A percentile compares a stretch with the other conserved stretches of the same genome.
phyloP scores from a whole-genome alignment of 129 eudicot genomes.

The Lactuca sativa region DNA sequence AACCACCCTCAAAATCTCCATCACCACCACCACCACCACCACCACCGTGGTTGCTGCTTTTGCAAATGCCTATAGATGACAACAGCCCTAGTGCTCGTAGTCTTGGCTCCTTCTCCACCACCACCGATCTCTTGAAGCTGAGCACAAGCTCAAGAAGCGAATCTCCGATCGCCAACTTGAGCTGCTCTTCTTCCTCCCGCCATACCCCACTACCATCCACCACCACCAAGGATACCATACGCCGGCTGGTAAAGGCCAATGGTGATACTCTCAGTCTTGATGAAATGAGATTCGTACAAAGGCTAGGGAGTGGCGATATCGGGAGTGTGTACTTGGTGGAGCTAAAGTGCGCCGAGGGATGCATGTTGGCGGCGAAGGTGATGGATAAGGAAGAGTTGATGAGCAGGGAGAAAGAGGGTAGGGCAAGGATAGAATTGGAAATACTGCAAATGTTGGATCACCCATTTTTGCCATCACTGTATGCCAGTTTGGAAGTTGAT shows the following conservation, averaged over 20 bases:
- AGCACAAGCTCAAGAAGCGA: conserved; percentile 45
- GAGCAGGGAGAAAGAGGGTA: conserved; percentile 51
- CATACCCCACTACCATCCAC: conserved; percentile 33
- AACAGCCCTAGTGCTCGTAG: conserved; percentile 32
- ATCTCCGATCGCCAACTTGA: conserved; percentile 19
- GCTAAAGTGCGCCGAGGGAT: conserved; percentile 55
- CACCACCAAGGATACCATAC: conserved; percentile 38
- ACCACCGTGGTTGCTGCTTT: neutral
- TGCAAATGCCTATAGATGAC: conserved; percentile 24
- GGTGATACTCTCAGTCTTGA: conserved; percentile 25
- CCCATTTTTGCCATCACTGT: conserved; percentile 72
- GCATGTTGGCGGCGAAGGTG: conserved; percentile 75
- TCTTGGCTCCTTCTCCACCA: conserved; percentile 29
- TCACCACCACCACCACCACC: conserved; percentile 14
- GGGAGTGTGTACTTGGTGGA: conserved; percentile 80
- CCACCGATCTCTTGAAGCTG: conserved; percentile 22
- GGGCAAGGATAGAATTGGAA: conserved; percentile 67
- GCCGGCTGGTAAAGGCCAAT: conserved; percentile 22
- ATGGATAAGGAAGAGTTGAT: conserved; percentile 82
- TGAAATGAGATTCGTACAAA: conserved; percentile 47
- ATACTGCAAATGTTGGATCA: conserved; percentile 70
- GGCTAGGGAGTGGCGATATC: conserved; percentile 76
- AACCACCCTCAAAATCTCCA: neutral
- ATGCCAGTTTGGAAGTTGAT: conserved; percentile 51
- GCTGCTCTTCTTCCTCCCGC: conserved; percentile 18